These are phyloP conservation scores for Lodderomyces parapsilosis DNA, from an alignment of 1,139 yeast genomes.

Conservation along the genomic window DNA sequence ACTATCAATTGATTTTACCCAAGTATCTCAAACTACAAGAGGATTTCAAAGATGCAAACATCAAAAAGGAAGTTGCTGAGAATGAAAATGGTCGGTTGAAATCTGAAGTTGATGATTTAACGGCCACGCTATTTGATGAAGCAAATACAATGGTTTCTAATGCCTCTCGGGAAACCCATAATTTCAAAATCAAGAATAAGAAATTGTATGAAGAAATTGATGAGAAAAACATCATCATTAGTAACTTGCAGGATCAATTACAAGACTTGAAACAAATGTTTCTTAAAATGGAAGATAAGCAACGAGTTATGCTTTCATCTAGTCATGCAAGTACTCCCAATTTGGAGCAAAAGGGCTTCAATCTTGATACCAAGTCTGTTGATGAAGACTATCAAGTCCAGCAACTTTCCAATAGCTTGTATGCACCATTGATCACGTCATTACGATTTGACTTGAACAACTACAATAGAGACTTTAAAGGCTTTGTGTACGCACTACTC, in stretches of 20 bases:
- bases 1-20: slow-evolving; percentile 30
- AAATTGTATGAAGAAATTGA: slow-evolving; percentile 63
- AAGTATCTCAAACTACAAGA: slow-evolving; percentile 30
- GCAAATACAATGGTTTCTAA: slow-evolving; percentile 79
- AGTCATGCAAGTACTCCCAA: slow-evolving; percentile 12
- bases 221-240: slow-evolving; percentile 71
- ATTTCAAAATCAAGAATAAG: slow-evolving; percentile 50
- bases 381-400: slow-evolving; percentile 15
- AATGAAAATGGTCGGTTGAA: slow-evolving; percentile 57
- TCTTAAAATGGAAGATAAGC: slow-evolving; percentile 35
- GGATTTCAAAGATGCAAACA: slow-evolving; percentile 37
- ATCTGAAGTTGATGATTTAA: slow-evolving; percentile 74
- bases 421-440: slow-evolving; percentile 56
- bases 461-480: slow-evolving; percentile 43
- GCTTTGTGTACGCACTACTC: slow-evolving; percentile 33
- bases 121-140: slow-evolving; percentile 73
- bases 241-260: slow-evolving; percentile 66
- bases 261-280: slow-evolving; percentile 62
- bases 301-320: slow-evolving; percentile 11
- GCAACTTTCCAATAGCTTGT: slow-evolving; percentile 29
- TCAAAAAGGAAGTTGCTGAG: slow-evolving; percentile 43
- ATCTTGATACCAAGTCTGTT: background rate
- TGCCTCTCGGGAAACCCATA: slow-evolving; percentile 61
- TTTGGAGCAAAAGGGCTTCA: slow-evolving; percentile 8
- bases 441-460: slow-evolving; percentile 57